Evolutionary conservation across 805 yeast genomes (phyloP).

Genomic region (Candida alai): DNA sequence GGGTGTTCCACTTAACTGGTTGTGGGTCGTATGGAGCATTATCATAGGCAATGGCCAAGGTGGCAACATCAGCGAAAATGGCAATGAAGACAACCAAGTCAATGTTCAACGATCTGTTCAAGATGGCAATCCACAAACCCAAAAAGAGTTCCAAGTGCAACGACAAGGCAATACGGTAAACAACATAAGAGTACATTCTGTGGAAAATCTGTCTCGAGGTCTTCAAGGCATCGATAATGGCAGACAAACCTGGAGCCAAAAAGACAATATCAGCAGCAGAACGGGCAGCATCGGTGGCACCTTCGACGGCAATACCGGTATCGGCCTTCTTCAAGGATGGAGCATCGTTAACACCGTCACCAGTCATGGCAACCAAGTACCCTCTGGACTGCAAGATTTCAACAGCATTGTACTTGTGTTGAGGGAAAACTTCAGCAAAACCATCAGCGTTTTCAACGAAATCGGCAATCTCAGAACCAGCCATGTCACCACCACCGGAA

Average conservation of each 20-base stretch:
- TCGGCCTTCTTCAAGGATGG: slow-evolving; percentile 93
- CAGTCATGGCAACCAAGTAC: slow-evolving; percentile 98
- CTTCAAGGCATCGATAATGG: slow-evolving; percentile 88
- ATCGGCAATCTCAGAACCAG: slow-evolving; percentile 97
- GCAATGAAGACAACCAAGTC: slow-evolving; percentile 94
- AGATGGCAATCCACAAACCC: slow-evolving; percentile 95
- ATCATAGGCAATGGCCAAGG: slow-evolving; percentile 95
- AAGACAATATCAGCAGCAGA: slow-evolving; percentile 96
- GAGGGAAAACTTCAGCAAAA: slow-evolving; percentile 98
- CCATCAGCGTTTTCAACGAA: slow-evolving; percentile 97
- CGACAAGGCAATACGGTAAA: slow-evolving; percentile 95
- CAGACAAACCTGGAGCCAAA: slow-evolving; percentile 91
- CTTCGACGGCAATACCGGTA: slow-evolving; percentile 95
- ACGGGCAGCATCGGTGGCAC: slow-evolving; percentile 96
- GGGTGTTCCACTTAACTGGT: slow-evolving; percentile 96
- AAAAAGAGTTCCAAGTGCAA: slow-evolving; percentile 91
- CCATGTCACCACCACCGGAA: slow-evolving; percentile 91
- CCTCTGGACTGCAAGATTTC: slow-evolving; percentile 94
- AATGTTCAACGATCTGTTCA: slow-evolving; percentile 81
- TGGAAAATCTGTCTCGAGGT: slow-evolving; percentile 97
- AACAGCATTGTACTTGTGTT: slow-evolving; percentile 94
- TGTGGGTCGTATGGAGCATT: slow-evolving; percentile 91
- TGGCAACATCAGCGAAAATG: slow-evolving; percentile 95
- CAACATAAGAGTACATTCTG: slow-evolving; percentile 98
- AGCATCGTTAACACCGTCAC: slow-evolving; percentile 99